Evolutionary conservation across 2,329 filamentous ascomycete genomes (phyloP), one percentile per base, ranked within the genome.

Genomic region (Venturia effusa): DNA sequence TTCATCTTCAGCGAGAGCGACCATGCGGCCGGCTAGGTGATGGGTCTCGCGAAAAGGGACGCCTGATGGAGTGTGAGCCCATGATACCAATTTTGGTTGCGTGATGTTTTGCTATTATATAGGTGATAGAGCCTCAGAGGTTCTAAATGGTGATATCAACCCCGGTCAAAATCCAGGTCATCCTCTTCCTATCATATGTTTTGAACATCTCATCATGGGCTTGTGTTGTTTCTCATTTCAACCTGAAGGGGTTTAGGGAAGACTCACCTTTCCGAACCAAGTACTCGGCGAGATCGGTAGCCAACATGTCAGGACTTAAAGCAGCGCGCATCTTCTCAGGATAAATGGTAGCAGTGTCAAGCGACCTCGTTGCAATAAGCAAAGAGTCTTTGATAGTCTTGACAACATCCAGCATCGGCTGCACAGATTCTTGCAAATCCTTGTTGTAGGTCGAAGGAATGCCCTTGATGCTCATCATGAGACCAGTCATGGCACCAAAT

Each of bases 381-480:
- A 95, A 82, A 71, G 88, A 91, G 79, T 95, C 88, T 64, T 82
- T 83, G 66, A 94, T 82, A 6, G 90, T 93, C 81, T 92, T 89
- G 75, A 92, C 84, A 73, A 87, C 84, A 74, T 95, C 90, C 60
- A 96, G 83, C 77, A 96, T 85, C n/a, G 88, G 88, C 80, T 95
- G 88, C 66, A 90, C 87, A 65, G 85, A 88, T 77, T 96, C 91
- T 76, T 96, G 90, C n/a, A 95, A 77, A 74, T 96, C 90, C 77
- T 95, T 96, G 80, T 95, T 93, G 80, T 95, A 95, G 3, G 88
- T 91, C 54, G 84, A 88, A 1, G 90, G 89, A 34, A 94, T 83
- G 64, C 88, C 88, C 75, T 88, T 88, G 74, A 87, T 81, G 43
- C 86, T 89, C 78, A 86, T 87, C 83, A 90, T 90, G 67, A 94